Evolutionary conservation across 2,329 filamentous ascomycete species (phyloP).

Genomic region (Cordyceps farinosa): DNA sequence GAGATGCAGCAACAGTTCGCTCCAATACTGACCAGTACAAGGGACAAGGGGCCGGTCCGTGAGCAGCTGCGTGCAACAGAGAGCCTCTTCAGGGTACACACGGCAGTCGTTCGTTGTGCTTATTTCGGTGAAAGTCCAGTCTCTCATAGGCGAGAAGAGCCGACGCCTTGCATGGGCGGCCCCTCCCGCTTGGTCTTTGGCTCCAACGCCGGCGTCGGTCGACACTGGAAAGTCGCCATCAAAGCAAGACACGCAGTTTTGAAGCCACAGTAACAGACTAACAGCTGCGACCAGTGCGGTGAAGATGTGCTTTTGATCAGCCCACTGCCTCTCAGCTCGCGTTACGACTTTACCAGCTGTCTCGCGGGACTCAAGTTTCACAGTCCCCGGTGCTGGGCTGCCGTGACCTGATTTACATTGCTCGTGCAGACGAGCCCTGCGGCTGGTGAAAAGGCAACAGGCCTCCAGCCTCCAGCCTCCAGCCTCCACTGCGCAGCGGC

Average conservation of each 20-base stretch:
- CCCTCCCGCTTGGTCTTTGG: neutral
- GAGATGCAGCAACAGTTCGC: constrained; percentile 3
- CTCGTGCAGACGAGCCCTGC: neutral
- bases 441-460: neutral
- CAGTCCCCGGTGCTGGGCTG: neutral
- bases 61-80: neutral
- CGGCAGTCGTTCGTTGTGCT: constrained; percentile 3
- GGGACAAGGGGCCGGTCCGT: neutral
- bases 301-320: neutral
- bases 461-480: too few species aligned
- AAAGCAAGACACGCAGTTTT: neutral
- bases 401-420: neutral
- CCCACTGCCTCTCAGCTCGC: too few species aligned
- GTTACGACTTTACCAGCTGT: neutral
- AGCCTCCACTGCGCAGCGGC: neutral
- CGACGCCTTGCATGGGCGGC: constrained; percentile 9
- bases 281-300: neutral
- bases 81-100: constrained; percentile 1
- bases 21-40: neutral
- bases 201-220: neutral
- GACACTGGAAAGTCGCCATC: neutral
- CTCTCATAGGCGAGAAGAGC: constrained; percentile 5
- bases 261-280: neutral
- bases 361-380: neutral
- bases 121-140: constrained; percentile 12